Base-by-base conservation (phyloP, 2,329 filamentous ascomycete genomes). In the Phialophora verrucosa region DNA sequence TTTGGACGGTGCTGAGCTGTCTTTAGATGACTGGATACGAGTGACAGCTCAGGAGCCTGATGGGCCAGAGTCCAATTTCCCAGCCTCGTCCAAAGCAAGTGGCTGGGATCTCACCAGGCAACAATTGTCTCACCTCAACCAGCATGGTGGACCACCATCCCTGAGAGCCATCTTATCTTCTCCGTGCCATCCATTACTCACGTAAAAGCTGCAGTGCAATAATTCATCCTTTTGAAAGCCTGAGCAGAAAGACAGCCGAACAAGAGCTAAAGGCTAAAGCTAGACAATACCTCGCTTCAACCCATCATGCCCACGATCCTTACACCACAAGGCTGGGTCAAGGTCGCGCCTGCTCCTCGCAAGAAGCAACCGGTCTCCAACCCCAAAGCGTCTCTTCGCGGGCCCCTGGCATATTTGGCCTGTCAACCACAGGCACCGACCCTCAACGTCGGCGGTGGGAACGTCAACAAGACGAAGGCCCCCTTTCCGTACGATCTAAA, bases 311-410 rank as follows among this genome's bases (percentile, higher is more conserved):
- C 68, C 20, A 70, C 68, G 31, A 59, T 68, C 31, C 68, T 70
- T 60, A 70, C 68, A 6, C 65, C 68, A 12, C 68, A 70, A 50
- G 68, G 68, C 42, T 70, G 68, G 68, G 68, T 70, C 54, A 70
- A 70, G 60, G 68, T 70, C 12, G 65, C 65, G 5, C 55, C 63
- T n/a, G 32, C 60, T 17, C 55, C 65, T 25, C 62, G 51, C 49
- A 64, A 65, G 29, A 65, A 58, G 59, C 55, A 38, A 31, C 7
- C 54, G 11, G 59, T 35, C 44, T 12, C 17, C 17, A 63, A 70
- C 25, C 68, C 68, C 7, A 54, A 53, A 4, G 57, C 35, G 23
- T 57, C 60, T 6, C 58, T 70, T 10, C 62, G 61, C 50, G 68
- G 68, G 12, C 65, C 68, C 29, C 38, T 70, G 12, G 63, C 65